Conservation (phyloP, 176 grass and related monocot species). For the Eragrostis curvula region DNA sequence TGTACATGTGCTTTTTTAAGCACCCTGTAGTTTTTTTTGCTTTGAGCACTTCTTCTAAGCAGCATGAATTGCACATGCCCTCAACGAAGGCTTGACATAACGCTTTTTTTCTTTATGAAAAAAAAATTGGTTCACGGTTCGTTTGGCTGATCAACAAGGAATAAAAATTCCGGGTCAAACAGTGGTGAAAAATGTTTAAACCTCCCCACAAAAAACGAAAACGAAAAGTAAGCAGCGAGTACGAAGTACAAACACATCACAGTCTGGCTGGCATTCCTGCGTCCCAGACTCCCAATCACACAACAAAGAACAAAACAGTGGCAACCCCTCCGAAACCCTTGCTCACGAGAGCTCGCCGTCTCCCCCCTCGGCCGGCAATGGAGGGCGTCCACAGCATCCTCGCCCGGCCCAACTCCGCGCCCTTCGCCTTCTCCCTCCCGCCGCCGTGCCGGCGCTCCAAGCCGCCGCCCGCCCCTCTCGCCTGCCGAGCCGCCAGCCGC, state of each 20-base stretch:
- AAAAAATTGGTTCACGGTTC: too few relatives aligned
- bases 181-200: too few relatives aligned
- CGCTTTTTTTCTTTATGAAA: too few relatives aligned
- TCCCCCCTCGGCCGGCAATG: conserved; percentile 33
- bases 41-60: too few relatives aligned
- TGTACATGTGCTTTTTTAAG: too few relatives aligned
- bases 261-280: background rate
- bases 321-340: conserved; percentile 13
- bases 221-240: background rate
- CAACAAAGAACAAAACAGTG: background rate
- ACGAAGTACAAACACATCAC: background rate
- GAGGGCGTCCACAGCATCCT: conserved; percentile 57
- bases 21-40: too few relatives aligned
- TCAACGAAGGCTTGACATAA: too few relatives aligned
- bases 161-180: too few relatives aligned
- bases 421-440: conserved; percentile 41
- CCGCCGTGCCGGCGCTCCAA: background rate
- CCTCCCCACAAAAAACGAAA: background rate
- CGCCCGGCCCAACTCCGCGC: conserved; percentile 47
- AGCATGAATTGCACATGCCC: too few relatives aligned
- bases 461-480: background rate
- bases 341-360: background rate
- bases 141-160: too few relatives aligned
- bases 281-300: conserved; percentile 3
- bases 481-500: conserved; percentile 76